Evolutionary conservation across 139 green algal genomes (phyloP).

Genomic region (Mesostigma viride): DNA sequence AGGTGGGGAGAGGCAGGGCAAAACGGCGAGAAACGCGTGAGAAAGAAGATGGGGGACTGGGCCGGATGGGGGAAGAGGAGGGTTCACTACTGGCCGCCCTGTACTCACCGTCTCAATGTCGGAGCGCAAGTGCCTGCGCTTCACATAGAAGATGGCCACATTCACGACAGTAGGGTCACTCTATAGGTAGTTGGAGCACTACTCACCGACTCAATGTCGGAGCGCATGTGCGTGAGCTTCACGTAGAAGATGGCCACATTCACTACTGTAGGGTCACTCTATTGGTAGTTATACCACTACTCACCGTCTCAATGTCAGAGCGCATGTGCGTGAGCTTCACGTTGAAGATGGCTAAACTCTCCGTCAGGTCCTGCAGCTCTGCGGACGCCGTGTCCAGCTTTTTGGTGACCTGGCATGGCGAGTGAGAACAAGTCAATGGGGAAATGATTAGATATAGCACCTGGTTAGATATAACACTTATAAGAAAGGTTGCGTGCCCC

Average conservation of each 20-base stretch:
- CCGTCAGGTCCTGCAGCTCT: constrained; percentile 34
- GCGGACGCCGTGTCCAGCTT: constrained; percentile 17
- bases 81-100: too few relatives aligned
- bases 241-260: constrained; percentile 33
- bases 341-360: constrained; percentile 30
- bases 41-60: too few relatives aligned
- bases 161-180: too few relatives aligned
- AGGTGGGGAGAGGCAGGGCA: too few relatives aligned
- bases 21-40: too few relatives aligned
- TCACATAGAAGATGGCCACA: constrained; percentile 33
- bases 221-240: constrained; percentile 32
- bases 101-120: constrained; percentile 29
- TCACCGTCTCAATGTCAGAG: constrained; percentile 26
- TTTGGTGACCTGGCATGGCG: constrained; percentile 22
- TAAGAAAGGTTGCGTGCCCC: too few relatives aligned
- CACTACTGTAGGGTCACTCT: too few relatives aligned
- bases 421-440: neutral
- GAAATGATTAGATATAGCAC: too few relatives aligned
- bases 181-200: too few relatives aligned
- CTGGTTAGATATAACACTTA: too few relatives aligned
- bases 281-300: too few relatives aligned
- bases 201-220: constrained; percentile 29
- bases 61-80: too few relatives aligned
- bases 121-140: constrained; percentile 32
- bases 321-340: constrained; percentile 35